phyloP scores from a whole-genome alignment of 2,329 filamentous ascomycete species.

The Xylariaceae sp. region DNA sequence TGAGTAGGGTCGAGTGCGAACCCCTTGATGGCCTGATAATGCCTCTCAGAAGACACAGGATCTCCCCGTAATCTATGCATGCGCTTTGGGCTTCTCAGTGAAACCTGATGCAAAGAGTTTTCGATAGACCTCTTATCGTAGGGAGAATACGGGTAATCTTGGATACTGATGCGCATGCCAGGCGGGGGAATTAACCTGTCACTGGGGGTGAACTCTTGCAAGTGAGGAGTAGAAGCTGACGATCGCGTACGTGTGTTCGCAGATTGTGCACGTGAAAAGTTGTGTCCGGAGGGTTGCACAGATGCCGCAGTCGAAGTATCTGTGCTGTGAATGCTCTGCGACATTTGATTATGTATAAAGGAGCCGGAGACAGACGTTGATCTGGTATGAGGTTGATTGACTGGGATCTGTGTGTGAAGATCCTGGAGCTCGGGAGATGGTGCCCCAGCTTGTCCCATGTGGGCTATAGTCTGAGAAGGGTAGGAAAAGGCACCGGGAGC shows the following conservation, averaged over 20 bases:
- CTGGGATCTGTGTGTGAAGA: background rate
- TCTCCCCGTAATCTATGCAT: constrained; percentile 23
- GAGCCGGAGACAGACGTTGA: too few species aligned
- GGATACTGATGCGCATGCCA: constrained; percentile 14
- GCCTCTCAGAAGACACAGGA: constrained; percentile 24
- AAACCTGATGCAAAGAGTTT: constrained; percentile 42
- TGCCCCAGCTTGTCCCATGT: background rate
- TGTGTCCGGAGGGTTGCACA: too few species aligned
- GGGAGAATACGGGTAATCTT: constrained; percentile 37
- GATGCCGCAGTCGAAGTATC: too few species aligned
- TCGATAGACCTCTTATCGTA: constrained; percentile 38
- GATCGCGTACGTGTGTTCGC: too few species aligned
- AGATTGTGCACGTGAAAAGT: too few species aligned
- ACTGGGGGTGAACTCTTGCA: too few species aligned
- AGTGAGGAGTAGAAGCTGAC: too few species aligned
- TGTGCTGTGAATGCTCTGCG: too few species aligned
- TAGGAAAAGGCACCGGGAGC: background rate
- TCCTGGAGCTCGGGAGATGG: constrained; percentile 6
- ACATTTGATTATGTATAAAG: too few species aligned
- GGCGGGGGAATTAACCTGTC: constrained; percentile 12
- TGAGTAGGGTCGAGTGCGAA: constrained; percentile 45
- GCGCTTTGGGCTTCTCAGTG: constrained; percentile 44
- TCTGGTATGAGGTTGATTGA: background rate
- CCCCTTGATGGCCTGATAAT: constrained; percentile 55
- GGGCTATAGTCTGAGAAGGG: constrained; percentile 3